A percentile compares a stretch with the other conserved stretches of the same genome.
Conservation (phyloP, 2,329 filamentous ascomycete genomes). For the Sclerotinia spermophila region DNA sequence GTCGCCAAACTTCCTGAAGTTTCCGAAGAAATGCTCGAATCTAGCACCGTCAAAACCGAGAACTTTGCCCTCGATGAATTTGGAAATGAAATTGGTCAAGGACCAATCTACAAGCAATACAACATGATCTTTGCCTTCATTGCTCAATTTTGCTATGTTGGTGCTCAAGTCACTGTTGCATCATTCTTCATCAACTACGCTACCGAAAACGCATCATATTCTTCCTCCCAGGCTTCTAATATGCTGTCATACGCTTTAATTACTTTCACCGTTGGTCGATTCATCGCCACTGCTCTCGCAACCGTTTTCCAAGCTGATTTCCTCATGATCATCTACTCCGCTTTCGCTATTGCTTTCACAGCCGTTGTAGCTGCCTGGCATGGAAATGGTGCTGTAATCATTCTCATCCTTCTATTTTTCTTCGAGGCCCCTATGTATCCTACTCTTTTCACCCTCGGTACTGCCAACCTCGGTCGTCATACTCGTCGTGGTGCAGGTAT, state of each 20-base stretch:
- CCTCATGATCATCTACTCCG: conserved; percentile 63
- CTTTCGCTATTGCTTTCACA: conserved; percentile 46
- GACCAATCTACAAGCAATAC: conserved; percentile 67
- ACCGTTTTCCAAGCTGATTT: conserved; percentile 44
- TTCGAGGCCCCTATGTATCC: conserved; percentile 81
- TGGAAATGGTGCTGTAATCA: conserved; percentile 49
- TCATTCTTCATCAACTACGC: conserved; percentile 72
- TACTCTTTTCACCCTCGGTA: conserved; percentile 73
- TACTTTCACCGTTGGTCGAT: conserved; percentile 68
- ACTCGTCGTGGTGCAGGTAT: conserved; percentile 73
- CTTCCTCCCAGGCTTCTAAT: conserved; percentile 53
- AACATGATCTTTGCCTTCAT: conserved; percentile 71
- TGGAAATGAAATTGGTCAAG: conserved; percentile 42
- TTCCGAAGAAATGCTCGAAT: conserved; percentile 42
- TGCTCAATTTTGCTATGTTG: conserved; percentile 76
- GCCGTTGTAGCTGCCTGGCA: conserved; percentile 23
- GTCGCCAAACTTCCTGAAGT: conserved; percentile 63
- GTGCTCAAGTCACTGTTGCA: conserved; percentile 65
- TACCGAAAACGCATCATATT: conserved; percentile 54
- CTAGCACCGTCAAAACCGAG: conserved; percentile 35
- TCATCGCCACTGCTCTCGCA: conserved; percentile 52
- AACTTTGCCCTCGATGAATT: conserved; percentile 53
- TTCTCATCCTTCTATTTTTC: conserved; percentile 70
- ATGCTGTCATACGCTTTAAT: conserved; percentile 73
- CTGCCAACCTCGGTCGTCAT: conserved; percentile 70